These are phyloP conservation scores for Pulveroboletus ravenelii DNA, from an alignment of 768 basidiomycete species.

Conservation along the genomic window DNA sequence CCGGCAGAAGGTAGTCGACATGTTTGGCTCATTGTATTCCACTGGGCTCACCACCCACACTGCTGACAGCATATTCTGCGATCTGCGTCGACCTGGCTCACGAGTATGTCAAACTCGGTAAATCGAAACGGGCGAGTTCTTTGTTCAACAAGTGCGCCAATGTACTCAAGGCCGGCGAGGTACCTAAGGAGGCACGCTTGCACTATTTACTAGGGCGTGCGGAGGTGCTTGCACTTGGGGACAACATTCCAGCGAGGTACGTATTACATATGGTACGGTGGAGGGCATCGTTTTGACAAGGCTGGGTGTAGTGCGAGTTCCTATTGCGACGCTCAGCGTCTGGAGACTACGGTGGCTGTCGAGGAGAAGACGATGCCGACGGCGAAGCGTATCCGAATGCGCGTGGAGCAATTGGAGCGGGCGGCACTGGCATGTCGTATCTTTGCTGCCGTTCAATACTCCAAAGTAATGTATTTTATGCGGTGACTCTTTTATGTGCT, in stretches of 20 bases:
- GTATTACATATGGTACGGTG: not conserved
- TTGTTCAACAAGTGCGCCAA: constrained; percentile 60
- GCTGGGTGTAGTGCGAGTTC: constrained; percentile 36
- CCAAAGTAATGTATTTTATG: constrained; percentile 44
- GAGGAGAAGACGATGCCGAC: constrained; percentile 49
- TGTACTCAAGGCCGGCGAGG: constrained; percentile 38
- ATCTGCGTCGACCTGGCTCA: constrained; percentile 69
- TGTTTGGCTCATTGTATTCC: not conserved
- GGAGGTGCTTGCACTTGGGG: constrained; percentile 56
- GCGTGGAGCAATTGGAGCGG: constrained; percentile 58
- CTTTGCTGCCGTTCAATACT: constrained; percentile 63
- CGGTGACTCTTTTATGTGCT: not conserved
- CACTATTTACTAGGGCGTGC: constrained; percentile 62
- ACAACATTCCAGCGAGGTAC: constrained; percentile 59
- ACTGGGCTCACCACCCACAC: not conserved
- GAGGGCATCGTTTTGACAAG: not conserved
- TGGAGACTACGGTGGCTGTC: constrained; percentile 39
- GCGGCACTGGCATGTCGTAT: constrained; percentile 70
- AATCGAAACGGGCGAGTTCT: constrained; percentile 55
- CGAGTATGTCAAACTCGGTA: constrained; percentile 78
- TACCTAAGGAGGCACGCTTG: constrained; percentile 49
- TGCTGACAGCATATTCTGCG: constrained; percentile 49
- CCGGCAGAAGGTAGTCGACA: constrained; percentile 52
- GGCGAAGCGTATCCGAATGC: constrained; percentile 51
- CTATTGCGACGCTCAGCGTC: constrained; percentile 56